These are phyloP conservation scores for Fragaria iinumae DNA, from an alignment of 306 rosid species.

Conservation along the genomic window DNA sequence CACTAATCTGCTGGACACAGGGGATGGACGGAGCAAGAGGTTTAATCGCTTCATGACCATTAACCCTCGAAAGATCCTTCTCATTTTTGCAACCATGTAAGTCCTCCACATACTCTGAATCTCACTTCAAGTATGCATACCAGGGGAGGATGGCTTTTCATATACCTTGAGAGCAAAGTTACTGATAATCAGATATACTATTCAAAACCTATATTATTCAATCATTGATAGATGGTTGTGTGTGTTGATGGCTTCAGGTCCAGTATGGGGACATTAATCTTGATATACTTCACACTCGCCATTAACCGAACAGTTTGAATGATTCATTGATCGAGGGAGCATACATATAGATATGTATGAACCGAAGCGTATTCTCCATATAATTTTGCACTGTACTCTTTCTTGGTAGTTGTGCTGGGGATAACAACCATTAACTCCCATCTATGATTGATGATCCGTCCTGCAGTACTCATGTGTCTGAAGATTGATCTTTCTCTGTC, in stretches of 20 bases:
- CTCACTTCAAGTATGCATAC: neutral
- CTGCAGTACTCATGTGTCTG: constrained; percentile 1
- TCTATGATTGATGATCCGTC: constrained; percentile 11
- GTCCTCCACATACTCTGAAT: constrained; percentile 3
- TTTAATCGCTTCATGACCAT: constrained; percentile 23
- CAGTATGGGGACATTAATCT: constrained; percentile 25
- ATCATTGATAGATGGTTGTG: neutral
- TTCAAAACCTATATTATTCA: neutral
- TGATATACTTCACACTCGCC: constrained; percentile 31
- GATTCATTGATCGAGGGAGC: neutral
- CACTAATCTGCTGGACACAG: constrained; percentile 8
- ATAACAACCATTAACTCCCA: neutral
- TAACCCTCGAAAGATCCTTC: constrained; percentile 28
- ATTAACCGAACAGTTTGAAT: constrained; percentile 22
- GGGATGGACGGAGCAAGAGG: constrained; percentile 21
- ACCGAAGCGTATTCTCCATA: neutral
- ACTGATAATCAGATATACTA: neutral
- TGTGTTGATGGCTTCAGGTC: constrained; percentile 23
- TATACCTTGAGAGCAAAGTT: neutral
- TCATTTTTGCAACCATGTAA: constrained; percentile 24
- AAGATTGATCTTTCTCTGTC: neutral
- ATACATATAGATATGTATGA: neutral
- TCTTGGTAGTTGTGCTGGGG: constrained; percentile 22
- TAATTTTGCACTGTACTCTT: neutral
- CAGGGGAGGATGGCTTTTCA: neutral